phyloP scores from a whole-genome alignment of 805 yeast genomes.

The Metschnikowia vanudenii region DNA sequence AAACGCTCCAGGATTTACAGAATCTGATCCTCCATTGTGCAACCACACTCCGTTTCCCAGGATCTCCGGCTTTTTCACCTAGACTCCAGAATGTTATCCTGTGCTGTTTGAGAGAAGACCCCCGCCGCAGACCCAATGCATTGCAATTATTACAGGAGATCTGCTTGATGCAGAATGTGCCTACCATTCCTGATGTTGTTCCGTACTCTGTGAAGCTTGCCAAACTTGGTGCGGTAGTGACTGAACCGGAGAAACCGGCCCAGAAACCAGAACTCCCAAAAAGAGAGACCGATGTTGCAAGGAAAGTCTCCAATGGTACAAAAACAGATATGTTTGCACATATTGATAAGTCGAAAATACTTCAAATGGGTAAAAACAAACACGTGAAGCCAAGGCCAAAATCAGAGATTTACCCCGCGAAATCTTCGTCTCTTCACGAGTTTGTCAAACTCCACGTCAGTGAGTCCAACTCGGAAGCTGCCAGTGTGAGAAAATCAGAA shows the following conservation, averaged over 20 bases:
- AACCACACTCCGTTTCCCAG: constrained; percentile 43
- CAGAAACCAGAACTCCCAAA: constrained; percentile 3
- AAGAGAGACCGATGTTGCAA: background rate
- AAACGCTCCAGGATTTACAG: constrained; percentile 45
- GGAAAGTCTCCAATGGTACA: background rate
- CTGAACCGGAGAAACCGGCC: background rate
- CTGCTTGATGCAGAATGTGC: constrained; percentile 53
- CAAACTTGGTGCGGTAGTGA: background rate
- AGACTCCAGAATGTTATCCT: constrained; percentile 63
- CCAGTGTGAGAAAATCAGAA: constrained; percentile 19
- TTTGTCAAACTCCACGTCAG: constrained; percentile 34
- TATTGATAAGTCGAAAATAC: constrained; percentile 40
- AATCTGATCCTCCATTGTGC: constrained; percentile 58
- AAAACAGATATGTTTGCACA: constrained; percentile 41
- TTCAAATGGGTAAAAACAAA: constrained; percentile 12
- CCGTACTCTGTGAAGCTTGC: constrained; percentile 34
- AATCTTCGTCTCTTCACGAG: constrained; percentile 25
- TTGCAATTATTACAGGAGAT: constrained; percentile 69
- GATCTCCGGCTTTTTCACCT: constrained; percentile 50
- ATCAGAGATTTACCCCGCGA: constrained; percentile 13
- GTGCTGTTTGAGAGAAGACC: constrained; percentile 61
- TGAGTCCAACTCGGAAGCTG: constrained; percentile 24
- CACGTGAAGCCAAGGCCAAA: constrained; percentile 14
- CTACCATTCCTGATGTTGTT: constrained; percentile 41
- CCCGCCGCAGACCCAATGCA: constrained; percentile 69